phyloP scores from a whole-genome alignment of 2,329 filamentous ascomycete species.

The Talaromyces sp. region DNA sequence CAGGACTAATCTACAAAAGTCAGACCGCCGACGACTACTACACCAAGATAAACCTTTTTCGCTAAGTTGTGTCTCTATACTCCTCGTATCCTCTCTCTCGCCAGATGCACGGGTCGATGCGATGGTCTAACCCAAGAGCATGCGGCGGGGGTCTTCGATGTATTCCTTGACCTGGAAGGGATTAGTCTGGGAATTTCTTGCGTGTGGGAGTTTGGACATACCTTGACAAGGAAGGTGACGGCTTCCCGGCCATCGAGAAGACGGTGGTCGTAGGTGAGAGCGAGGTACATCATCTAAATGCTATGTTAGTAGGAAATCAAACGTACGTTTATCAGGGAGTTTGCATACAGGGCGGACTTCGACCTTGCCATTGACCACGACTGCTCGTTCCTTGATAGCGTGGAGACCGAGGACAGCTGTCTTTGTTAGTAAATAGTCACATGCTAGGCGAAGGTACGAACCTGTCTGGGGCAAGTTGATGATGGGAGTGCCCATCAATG shows the following conservation, averaged over 20 bases:
- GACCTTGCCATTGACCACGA: constrained; percentile 87
- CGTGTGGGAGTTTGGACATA: constrained; percentile 22
- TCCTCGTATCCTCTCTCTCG: background rate
- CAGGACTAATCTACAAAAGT: constrained; percentile 6
- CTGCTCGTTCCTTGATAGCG: constrained; percentile 90
- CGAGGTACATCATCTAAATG: constrained; percentile 92
- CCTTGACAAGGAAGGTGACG: constrained; percentile 91
- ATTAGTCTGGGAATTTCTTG: constrained; percentile 10
- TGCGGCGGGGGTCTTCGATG: constrained; percentile 74
- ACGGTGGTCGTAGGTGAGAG: constrained; percentile 95
- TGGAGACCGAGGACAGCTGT: constrained; percentile 81
- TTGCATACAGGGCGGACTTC: constrained; percentile 73
- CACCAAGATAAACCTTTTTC: background rate
- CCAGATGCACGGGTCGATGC: background rate
- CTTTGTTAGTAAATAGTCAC: constrained; percentile 22
- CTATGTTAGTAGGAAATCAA: constrained; percentile 18
- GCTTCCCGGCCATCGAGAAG: constrained; percentile 92
- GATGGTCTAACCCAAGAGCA: constrained; percentile 15
- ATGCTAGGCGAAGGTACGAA: constrained; percentile 23
- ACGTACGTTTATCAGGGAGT: background rate
- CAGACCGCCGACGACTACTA: background rate
- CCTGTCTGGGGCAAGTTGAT: constrained; percentile 93
- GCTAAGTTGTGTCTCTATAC: constrained; percentile 1
- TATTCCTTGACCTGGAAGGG: constrained; percentile 73
- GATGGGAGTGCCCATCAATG: constrained; percentile 94